Percentiles rank a stretch among this genome's conserved stretches.
Conservation (phyloP, 495 filamentous ascomycete genomes). For the Entonaema liquescens region DNA sequence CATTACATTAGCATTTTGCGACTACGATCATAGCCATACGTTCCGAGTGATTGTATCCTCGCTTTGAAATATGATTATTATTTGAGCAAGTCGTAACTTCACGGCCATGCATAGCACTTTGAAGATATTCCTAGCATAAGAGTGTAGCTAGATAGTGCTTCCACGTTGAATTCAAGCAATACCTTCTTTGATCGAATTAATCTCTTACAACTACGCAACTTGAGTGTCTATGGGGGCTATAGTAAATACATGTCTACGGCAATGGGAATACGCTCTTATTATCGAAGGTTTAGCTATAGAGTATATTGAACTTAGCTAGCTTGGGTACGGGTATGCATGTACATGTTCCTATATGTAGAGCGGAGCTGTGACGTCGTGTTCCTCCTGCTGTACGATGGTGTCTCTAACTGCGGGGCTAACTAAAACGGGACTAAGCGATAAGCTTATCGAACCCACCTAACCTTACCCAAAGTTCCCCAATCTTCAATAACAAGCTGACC, state of each 20-base stretch:
- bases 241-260: no score
- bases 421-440: conserved; percentile 28
- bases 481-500: background rate
- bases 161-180: background rate
- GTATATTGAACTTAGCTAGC: background rate
- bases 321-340: background rate
- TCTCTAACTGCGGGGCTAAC: conserved; percentile 6
- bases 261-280: background rate
- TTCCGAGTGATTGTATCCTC: background rate
- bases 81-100: background rate
- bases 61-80: background rate
- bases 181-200: background rate
- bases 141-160: background rate
- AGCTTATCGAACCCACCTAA: conserved; percentile 22
- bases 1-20: background rate
- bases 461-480: conserved; percentile 19
- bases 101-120: background rate
- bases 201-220: background rate
- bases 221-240: no score
- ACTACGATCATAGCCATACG: conserved; percentile 54
- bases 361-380: conserved; percentile 38
- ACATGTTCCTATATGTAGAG: conserved; percentile 24
- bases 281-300: background rate
- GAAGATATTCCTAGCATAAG: background rate
- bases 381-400: conserved; percentile 1